These are phyloP conservation scores for Pythium monospermum DNA, from an alignment of 352 stramenopile species.

Conservation along the genomic window DNA sequence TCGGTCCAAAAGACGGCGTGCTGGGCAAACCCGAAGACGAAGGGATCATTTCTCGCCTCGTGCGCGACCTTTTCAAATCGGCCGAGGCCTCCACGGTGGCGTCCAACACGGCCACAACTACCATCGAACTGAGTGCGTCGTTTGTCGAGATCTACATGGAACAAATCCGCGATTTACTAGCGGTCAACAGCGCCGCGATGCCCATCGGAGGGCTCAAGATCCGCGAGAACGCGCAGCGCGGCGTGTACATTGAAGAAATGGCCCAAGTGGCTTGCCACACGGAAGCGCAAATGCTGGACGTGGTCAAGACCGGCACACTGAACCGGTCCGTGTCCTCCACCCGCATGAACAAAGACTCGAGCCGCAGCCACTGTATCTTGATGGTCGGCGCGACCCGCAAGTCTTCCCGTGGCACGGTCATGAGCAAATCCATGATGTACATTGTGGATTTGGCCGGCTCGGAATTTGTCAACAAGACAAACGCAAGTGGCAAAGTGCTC, in stretches of 20 bases:
- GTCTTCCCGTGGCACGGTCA: slow-evolving; percentile 47
- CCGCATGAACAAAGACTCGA: slow-evolving; percentile 90
- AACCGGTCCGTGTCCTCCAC: slow-evolving; percentile 88
- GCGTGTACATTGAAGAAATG: slow-evolving; percentile 57
- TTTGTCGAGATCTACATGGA: slow-evolving; percentile 99
- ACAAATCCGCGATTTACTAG: slow-evolving; percentile 95
- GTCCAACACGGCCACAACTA: slow-evolving; percentile 66
- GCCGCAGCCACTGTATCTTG: slow-evolving; percentile 94
- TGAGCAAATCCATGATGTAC: slow-evolving; percentile 91
- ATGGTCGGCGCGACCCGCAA: slow-evolving; percentile 96
- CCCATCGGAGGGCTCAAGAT: slow-evolving; percentile 69
- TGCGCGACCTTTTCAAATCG: slow-evolving; percentile 66
- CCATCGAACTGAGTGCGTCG: slow-evolving; percentile 92
- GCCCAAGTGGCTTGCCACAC: slow-evolving; percentile 59
- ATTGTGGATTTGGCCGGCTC: slow-evolving; percentile 76
- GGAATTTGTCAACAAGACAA: slow-evolving; percentile 72
- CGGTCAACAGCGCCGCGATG: slow-evolving; percentile 39
- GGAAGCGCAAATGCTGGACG: slow-evolving; percentile 60
- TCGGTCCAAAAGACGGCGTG: no score
- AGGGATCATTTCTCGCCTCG: slow-evolving; percentile 73
- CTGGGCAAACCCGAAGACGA: slow-evolving; percentile 56
- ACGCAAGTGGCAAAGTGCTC: slow-evolving; percentile 89
- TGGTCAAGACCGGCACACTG: slow-evolving; percentile 90
- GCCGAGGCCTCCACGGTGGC: no score
- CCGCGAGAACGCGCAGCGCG: slow-evolving; percentile 51